Percentiles rank a stretch among this genome's conserved stretches.
phyloP scores from a whole-genome alignment of 164 flowering plant species.

The Pachysandra terminalis region DNA sequence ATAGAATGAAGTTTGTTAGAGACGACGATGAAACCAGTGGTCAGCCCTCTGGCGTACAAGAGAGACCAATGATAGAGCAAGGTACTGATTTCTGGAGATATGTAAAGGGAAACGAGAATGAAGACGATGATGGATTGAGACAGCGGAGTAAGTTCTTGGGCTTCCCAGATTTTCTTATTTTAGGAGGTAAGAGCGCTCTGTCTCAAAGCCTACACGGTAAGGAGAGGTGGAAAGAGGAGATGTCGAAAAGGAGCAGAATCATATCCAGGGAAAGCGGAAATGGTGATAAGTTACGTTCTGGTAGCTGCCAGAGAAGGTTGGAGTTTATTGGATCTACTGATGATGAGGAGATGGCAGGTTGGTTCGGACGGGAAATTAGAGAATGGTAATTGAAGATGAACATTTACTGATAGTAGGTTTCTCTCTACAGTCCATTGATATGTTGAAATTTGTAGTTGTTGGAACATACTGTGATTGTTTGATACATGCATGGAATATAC shows the following conservation, averaged over 20 bases:
- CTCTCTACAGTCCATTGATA: too few species aligned
- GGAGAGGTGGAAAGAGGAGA: conserved; percentile 50
- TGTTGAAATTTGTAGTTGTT: too few species aligned
- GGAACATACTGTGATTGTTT: too few species aligned
- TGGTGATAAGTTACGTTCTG: conserved; percentile 13
- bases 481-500: too few species aligned
- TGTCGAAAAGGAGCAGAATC: conserved; percentile 28
- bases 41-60: conserved; percentile 11
- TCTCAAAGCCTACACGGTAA: conserved; percentile 33
- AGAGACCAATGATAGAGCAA: conserved; percentile 9
- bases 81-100: conserved; percentile 16
- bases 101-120: conserved; percentile 26
- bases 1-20: conserved; percentile 13
- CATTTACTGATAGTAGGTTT: too few species aligned
- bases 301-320: conserved; percentile 10
- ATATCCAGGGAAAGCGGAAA: conserved; percentile 11
- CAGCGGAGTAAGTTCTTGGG: conserved; percentile 15
- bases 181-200: conserved; percentile 48
- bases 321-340: conserved; percentile 25
- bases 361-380: conserved; percentile 78
- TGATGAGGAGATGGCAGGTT: conserved; percentile 64
- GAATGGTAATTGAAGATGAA: conserved; percentile 5
- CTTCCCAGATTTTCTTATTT: conserved; percentile 52
- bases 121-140: conserved; percentile 11
- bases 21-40: conserved; percentile 9